Evolutionary conservation across 2,329 filamentous ascomycete species (phyloP).

Genomic region (Diaporthe caulivora): DNA sequence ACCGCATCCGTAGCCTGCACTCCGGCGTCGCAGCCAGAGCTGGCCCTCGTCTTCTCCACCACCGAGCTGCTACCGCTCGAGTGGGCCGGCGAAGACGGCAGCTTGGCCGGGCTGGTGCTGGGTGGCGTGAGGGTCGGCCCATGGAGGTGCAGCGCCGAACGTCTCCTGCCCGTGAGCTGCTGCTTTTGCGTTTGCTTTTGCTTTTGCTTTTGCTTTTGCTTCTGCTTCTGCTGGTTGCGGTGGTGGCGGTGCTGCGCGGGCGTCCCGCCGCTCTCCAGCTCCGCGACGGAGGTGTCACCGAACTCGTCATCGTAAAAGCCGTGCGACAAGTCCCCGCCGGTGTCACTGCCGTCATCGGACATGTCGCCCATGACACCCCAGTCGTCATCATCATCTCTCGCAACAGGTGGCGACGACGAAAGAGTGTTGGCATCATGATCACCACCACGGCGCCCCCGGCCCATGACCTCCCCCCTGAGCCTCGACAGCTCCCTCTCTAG

Average conservation of each 20-base stretch:
- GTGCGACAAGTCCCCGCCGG: neutral
- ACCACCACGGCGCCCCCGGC: neutral
- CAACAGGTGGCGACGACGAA: slow-evolving; percentile 4
- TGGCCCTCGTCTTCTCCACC: neutral
- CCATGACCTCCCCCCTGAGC: slow-evolving; percentile 11
- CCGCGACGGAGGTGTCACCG: slow-evolving; percentile 18
- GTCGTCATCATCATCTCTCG: neutral
- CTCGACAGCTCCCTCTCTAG: slow-evolving; percentile 25
- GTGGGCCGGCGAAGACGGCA: slow-evolving; percentile 1
- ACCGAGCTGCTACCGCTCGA: neutral
- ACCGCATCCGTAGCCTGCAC: neutral
- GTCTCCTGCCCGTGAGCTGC: neutral
- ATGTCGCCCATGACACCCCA: slow-evolving; percentile 33
- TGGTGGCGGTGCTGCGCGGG: neutral
- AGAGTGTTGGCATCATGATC: neutral
- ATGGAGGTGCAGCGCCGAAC: neutral
- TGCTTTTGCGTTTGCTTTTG: neutral
- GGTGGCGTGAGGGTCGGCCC: slow-evolving; percentile 34
- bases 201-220: neutral
- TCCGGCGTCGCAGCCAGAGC: slow-evolving; percentile 6
- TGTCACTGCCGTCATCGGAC: slow-evolving; percentile 28
- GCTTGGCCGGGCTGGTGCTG: slow-evolving; percentile 35
- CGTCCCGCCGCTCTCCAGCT: slow-evolving; percentile 17
- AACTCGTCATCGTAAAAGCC: slow-evolving; percentile 1
- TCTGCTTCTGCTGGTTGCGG: neutral